phyloP scores from a whole-genome alignment of 345 rosid genomes.

The Eucalyptus cloeziana region DNA sequence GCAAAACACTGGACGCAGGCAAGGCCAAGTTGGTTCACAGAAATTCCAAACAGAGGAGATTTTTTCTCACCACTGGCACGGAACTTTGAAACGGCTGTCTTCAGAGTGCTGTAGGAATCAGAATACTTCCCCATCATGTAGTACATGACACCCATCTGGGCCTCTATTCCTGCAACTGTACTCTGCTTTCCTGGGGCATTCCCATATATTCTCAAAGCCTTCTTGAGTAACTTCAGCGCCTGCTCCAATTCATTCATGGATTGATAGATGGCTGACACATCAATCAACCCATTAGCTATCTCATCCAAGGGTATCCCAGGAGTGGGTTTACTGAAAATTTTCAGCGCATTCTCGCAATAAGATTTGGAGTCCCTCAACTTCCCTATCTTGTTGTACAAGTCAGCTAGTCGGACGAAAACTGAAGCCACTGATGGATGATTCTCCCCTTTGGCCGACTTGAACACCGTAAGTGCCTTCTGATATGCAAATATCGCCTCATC shows the following conservation, averaged over 20 bases:
- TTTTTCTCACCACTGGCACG: slow-evolving; percentile 74
- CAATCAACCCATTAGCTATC: slow-evolving; percentile 73
- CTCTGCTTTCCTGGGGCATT: slow-evolving; percentile 63
- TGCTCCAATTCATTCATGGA: slow-evolving; percentile 64
- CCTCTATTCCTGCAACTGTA: slow-evolving; percentile 80
- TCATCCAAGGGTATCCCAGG: slow-evolving; percentile 57
- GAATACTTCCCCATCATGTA: slow-evolving; percentile 73
- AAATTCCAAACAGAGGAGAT: slow-evolving; percentile 67
- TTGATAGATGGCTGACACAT: slow-evolving; percentile 76
- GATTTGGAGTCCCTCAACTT: slow-evolving; percentile 72
- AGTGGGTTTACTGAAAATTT: slow-evolving; percentile 46
- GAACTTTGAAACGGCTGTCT: slow-evolving; percentile 52
- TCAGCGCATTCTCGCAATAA: slow-evolving; percentile 71
- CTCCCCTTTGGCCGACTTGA: slow-evolving; percentile 74
- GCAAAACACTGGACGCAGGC: slow-evolving; percentile 65
- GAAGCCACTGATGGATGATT: slow-evolving; percentile 75
- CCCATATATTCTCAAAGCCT: slow-evolving; percentile 49
- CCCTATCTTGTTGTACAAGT: slow-evolving; percentile 70
- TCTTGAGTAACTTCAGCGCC: slow-evolving; percentile 53
- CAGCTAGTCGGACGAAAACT: slow-evolving; percentile 81
- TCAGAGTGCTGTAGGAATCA: slow-evolving; percentile 60
- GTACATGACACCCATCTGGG: slow-evolving; percentile 85
- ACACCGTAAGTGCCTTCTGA: slow-evolving; percentile 74
- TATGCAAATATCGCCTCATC: slow-evolving; percentile 85
- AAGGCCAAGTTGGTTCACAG: slow-evolving; percentile 89